Conservation (phyloP, 257 asterid species). For the Nicotiana attenuata region DNA sequence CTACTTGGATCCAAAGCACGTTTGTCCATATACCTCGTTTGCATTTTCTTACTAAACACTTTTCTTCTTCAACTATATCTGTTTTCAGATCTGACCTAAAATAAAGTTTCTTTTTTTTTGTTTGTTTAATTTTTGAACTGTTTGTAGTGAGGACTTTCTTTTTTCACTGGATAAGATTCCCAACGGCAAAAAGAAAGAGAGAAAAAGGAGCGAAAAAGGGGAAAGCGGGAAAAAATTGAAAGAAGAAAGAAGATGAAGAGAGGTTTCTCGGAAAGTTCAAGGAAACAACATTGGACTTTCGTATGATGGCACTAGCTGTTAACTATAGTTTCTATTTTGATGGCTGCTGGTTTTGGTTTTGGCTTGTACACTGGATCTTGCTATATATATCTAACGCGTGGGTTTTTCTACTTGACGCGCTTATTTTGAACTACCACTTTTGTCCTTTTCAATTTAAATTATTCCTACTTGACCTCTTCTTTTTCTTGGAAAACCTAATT, state of each 20-base stretch:
- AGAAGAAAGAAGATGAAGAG: slow-evolving; percentile 47
- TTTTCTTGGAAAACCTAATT: neutral
- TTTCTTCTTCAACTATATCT: neutral
- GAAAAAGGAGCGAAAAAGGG: neutral
- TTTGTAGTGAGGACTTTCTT: neutral
- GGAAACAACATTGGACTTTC: slow-evolving; percentile 32
- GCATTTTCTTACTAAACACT: slow-evolving; percentile 37
- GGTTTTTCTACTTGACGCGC: neutral
- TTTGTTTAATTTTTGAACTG: neutral
- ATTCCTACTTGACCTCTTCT: neutral
- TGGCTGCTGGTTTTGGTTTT: neutral
- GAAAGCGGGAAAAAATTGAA: slow-evolving; percentile 71
- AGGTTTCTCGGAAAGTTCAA: slow-evolving; percentile 38
- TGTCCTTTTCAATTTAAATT: slow-evolving; percentile 2
- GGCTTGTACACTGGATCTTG: neutral
- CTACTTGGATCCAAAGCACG: slow-evolving; percentile 61
- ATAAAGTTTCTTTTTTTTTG: slow-evolving; percentile 12
- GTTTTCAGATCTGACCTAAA: slow-evolving; percentile 45
- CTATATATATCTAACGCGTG: neutral
- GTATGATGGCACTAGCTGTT: neutral
- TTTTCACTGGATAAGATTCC: slow-evolving; percentile 24
- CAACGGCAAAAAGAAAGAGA: slow-evolving; percentile 7
- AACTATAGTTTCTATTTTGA: neutral
- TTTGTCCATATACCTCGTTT: slow-evolving; percentile 57
- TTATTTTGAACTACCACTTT: neutral